phyloP scores from a whole-genome alignment of 2,329 filamentous ascomycete genomes.

The Arthrobotrys entomopaga region DNA sequence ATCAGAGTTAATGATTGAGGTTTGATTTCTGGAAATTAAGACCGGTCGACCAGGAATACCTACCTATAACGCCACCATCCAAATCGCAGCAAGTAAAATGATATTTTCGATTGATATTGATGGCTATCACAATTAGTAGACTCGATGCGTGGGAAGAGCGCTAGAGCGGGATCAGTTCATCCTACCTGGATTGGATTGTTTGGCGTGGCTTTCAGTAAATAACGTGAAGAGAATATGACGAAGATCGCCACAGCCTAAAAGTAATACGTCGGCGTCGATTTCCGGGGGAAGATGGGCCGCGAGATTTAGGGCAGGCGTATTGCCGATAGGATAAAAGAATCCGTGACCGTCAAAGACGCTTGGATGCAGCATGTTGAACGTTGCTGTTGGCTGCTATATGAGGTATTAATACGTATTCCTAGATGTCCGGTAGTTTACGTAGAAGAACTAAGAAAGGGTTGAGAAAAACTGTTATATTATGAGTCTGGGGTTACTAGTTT shows the following conservation, averaged over 20 bases:
- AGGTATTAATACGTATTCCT: too few species aligned
- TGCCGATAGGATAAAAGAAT: slow-evolving; percentile 64
- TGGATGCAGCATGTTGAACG: slow-evolving; percentile 51
- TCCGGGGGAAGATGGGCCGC: slow-evolving; percentile 66
- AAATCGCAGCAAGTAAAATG: slow-evolving; percentile 70
- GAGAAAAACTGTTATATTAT: too few species aligned
- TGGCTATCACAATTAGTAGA: not conserved
- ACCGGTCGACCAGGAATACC: too few species aligned
- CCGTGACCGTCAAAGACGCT: slow-evolving; percentile 35
- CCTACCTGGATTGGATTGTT: not conserved
- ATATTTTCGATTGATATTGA: slow-evolving; percentile 61
- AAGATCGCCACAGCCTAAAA: slow-evolving; percentile 69
- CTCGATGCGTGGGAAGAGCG: not conserved
- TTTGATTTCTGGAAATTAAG: too few species aligned
- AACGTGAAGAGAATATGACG: slow-evolving; percentile 69
- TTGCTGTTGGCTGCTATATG: not conserved
- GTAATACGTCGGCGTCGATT: slow-evolving; percentile 66
- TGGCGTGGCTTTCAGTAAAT: slow-evolving; percentile 18
- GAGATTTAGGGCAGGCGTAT: slow-evolving; percentile 68
- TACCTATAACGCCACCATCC: slow-evolving; percentile 58
- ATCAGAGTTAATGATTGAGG: not conserved
- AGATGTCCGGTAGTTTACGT: too few species aligned
- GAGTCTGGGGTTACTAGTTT: not conserved
- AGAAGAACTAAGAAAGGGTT: too few species aligned
- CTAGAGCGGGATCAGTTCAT: not conserved